Base-by-base conservation (phyloP, 768 basidiomycete species). In the Wakefieldia striispora region DNA sequence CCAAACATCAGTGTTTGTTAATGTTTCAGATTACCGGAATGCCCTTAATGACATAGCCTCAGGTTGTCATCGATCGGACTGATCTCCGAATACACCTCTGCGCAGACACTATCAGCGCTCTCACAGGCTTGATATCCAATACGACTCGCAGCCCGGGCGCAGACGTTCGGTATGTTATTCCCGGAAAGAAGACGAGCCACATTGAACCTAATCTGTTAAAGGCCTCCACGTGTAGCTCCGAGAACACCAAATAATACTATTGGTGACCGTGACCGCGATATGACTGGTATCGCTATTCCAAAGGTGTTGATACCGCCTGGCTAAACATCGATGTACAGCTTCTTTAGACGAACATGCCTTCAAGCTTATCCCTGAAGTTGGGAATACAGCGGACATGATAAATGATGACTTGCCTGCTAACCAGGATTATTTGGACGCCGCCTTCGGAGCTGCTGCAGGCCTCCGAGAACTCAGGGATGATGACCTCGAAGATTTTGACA, bases 361-460 rank as follows among this genome's bases (percentile, higher is more conserved):
- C 72, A 79, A 74, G 43, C 74, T 71, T 37, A 62, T 84, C 7
- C 91, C 91, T 2, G 86, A 91, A 55, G 74, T 95, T 36, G 86
- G 88, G 19, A 78, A 82, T 10, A 79, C 83, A 9, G 84, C 90
- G 13, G 95, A 97, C 67, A 84, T 97, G 83, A 86, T 98, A 49
- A 73, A 76, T 27, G 95, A 98, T 59, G 94, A 98, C 64, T 72
- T 98, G 9, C 95, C 95, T 0, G 87, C 78, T 19, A 95, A 98
- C 65, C 70, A 76, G 40, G 90, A 94, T 61, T 98, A 95, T 61
- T 74, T 98, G 40, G 91, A 93, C 55, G 81, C 80, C 45, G 86
- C 89, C 3, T 90, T 91, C 55, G 84, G 87, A 35, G 72, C 88
- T 20, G 84, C 89, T 16, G 87, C 83, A 5, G 91, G 91, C 13